Evolutionary conservation across 192 early-diverging fungal genomes (phyloP), one percentile per base, ranked within the genome.

Genomic region (Coemansia sp.): DNA sequence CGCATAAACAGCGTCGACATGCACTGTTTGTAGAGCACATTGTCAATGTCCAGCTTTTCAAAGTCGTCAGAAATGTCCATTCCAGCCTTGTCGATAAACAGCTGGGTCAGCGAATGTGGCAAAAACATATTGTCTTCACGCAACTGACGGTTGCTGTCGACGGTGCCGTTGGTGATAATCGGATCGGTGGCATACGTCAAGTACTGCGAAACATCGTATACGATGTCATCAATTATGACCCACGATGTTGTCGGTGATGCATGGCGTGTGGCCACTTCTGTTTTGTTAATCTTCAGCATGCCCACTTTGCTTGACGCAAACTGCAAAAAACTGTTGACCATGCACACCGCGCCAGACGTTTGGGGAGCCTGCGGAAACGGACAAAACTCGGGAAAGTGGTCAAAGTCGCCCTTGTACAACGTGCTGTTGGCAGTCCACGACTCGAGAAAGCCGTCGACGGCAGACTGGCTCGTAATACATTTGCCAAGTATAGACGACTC

Each of bases 331-430:
- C 37, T 45, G 21, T 19, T 29, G 4, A 62, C 29, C 53, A 66
- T 43, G 61, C 78, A 81, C 38, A 29, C 21, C 17, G 78, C 73
- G 26, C 73, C 70, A 17, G 66, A 61, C 1, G 63, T 64, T 67
- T 81, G 72, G n/a, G 78, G 78, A 43, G 72, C 61, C 57, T 81
- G 78, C 27, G 78, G 78, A 39, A 81, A 72, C 41, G 78, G 78
- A 22, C 78, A 81, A 12, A 43, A 31, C 56, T 64, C 57, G 3
- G 73, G 78, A 45, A 75, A 74, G 35, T 26, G 6, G 11, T 49
- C 62, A 0, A 53, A 6, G 9, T 39, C 35, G 27, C 72, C 70
- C 4, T 22, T 48, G 25, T 69, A 75, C 21, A 75, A 50, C 39
- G 65, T 69, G 31, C 53, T 58, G 59, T 72, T 68, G 8, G 59